Evolutionary conservation across 768 basidiomycete genomes (phyloP), one percentile per base, ranked within the genome.

Genomic region (Termitomyces sp.): DNA sequence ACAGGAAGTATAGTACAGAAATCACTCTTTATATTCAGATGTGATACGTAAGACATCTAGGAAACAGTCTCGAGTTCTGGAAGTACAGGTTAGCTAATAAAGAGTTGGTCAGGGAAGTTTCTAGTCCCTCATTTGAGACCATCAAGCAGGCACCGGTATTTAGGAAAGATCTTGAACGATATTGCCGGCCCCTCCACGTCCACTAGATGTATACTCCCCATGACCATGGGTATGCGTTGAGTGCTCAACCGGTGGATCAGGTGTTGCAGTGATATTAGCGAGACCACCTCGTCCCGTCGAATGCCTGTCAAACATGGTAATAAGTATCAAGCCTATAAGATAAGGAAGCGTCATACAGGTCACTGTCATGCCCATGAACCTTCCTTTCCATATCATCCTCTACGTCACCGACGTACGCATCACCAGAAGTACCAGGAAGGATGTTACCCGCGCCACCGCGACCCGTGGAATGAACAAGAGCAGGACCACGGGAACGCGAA

Each of bases 241-340:
- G 33, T 63, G 59, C 37, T 83, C 81, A 40, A 78, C 62, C 0
- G 68, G 65, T 0, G 82, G 81, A 5, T 71, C 69, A 27, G 69
- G 72, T 0, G 58, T 22, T 27, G 49, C n/a, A 0, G 79, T 81
- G 22, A 88, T 64, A 61, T 89, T 89, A 3, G 84, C 88, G 6
- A 69, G 60, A n/a, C 88, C 88, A 36, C 88, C 88, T 50, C 88
- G 83, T 45, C 87, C 87, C 0, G 81, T 83, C 4, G 86, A 88
- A 67, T 88, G 86, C 14, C 84, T 86, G 55, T n/a, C 26, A 24
- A 5, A 22, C 37, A 48, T 3, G 43, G n/a, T 32, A 1, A 68
- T 64, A n/a, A 57, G 43, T 9, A 42, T 24, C 4, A 16, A 43
- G n/a, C 40, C 7, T 5, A 1, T 4, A 34, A 49, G 16, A 33